A percentile compares a stretch with the other conserved stretches of the same genome.
Evolutionary conservation across 164 flowering plant genomes (phyloP).

Genomic region (Vitis riparia): DNA sequence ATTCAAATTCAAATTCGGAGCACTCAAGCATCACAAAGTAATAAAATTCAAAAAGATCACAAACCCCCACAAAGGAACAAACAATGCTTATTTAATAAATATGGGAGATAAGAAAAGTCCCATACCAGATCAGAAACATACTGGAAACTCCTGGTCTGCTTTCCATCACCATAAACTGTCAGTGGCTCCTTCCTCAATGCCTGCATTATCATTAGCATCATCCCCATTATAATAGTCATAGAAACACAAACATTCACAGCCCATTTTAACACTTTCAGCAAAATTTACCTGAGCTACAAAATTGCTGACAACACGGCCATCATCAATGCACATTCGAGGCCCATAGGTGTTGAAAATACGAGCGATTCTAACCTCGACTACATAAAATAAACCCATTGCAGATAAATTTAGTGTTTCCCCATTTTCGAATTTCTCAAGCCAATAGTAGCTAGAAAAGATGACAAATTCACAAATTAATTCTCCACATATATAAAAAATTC

Average conservation of each 20-base stretch:
- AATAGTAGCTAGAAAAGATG: too few species aligned
- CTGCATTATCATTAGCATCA: conserved; percentile 35
- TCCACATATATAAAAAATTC: too few species aligned
- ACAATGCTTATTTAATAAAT: neutral
- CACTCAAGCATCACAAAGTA: too few species aligned
- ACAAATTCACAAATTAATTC: too few species aligned
- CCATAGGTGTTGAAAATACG: conserved; percentile 96
- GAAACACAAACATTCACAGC: neutral
- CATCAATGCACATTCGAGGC: conserved; percentile 95
- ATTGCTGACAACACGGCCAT: conserved; percentile 96
- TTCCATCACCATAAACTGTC: conserved; percentile 97
- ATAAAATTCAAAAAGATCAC: too few species aligned
- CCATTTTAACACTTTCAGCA: too few species aligned
- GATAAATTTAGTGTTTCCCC: too few species aligned
- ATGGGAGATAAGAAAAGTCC: neutral
- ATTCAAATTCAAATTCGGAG: too few species aligned
- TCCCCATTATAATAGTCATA: neutral
- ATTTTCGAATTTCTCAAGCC: too few species aligned
- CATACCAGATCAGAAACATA: conserved; percentile 92
- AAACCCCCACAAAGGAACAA: neutral
- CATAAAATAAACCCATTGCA: neutral
- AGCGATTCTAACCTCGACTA: conserved; percentile 98
- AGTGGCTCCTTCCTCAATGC: conserved; percentile 93
- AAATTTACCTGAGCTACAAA: conserved; percentile 87
- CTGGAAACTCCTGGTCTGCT: conserved; percentile 98